Base-by-base conservation (phyloP, 1,284 basidiomycete species). In the Rhodotorula sp. region DNA sequence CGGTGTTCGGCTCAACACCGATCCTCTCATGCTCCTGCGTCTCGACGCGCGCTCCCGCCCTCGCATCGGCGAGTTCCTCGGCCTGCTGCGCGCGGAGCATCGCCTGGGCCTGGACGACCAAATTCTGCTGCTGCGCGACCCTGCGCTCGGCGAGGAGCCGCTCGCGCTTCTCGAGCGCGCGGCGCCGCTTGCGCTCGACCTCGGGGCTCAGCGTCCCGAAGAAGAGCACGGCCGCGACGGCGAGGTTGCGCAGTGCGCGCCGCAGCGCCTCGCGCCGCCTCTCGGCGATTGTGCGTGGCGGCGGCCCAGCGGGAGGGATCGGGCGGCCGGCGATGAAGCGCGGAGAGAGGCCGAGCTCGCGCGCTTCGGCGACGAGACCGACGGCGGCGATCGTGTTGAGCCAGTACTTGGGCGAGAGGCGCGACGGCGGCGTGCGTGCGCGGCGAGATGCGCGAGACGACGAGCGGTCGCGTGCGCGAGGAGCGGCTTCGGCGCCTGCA, bases 321-420 rank as follows among this genome's bases (percentile, higher is more conserved):
- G 70, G 69, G n/a, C 68, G 70, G 7, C 71, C 75, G 19, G 74
- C 75, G 23, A 71, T 69, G 48, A 71, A 71, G 10, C 77, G 71
- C 48, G 78, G 78, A 16, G 54, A 61, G 45, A 80, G 67, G 8
- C 79, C 79, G 16, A 80, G 67, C 53, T 80, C 79, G 25, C 77
- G 67, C 16, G 78, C 76, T 71, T 80, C 79, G 21, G 72, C 71
- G 17, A 75, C 77, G 50, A 80, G 68, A 0, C 79, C 79, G 53
- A 79, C 68, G 9, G 76, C 71, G 4, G 79, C 79, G 65, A 79
- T 64, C 23, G 71, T 58, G 66, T 77, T 75, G 57, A 80, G 73
- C 79, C 78, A 79, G 68, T 79, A 80, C 49, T 75, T 76, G 16
- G 79, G 78, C 2, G 77, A 77, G n/a, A 79, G 61, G 23, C 73